Evolutionary conservation across 129 eudicot genomes (phyloP).

Genomic region (Pulicaria dysenterica): DNA sequence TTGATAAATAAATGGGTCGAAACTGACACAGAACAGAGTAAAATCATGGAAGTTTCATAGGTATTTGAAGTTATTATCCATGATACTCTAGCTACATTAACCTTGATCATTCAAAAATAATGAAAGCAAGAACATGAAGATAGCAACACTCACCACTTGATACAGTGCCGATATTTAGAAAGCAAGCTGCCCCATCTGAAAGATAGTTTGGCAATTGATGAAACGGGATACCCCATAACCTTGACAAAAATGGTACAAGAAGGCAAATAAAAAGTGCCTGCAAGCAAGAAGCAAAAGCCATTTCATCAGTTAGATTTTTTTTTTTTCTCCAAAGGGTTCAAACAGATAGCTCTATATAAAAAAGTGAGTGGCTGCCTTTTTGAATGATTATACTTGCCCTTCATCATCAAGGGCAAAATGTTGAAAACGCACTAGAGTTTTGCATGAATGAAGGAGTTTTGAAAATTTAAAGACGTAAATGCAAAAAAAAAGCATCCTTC

Average conservation of each 20-base stretch:
- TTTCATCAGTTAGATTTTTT: background rate
- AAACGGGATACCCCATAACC: slow-evolving; percentile 95
- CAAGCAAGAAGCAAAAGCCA: slow-evolving; percentile 3
- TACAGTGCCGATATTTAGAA: slow-evolving; percentile 67
- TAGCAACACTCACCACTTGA: slow-evolving; percentile 51
- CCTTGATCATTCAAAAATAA: slow-evolving; percentile 4
- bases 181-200: slow-evolving; percentile 96
- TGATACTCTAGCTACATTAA: background rate
- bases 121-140: slow-evolving; percentile 2
- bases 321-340: slow-evolving; percentile 4
- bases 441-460: background rate
- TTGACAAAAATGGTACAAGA: slow-evolving; percentile 89
- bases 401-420: background rate
- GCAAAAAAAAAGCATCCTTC: slow-evolving; percentile 1
- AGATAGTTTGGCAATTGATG: slow-evolving; percentile 81
- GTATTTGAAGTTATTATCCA: background rate
- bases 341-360: background rate
- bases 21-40: background rate
- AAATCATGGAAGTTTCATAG: background rate
- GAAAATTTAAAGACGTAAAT: background rate
- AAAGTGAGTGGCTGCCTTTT: background rate
- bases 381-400: background rate
- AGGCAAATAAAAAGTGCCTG: slow-evolving; percentile 96
- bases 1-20: background rate
- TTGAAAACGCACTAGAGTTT: background rate